phyloP scores from a whole-genome alignment of 495 filamentous ascomycete genomes.

The Parachaetomium inaequale region DNA sequence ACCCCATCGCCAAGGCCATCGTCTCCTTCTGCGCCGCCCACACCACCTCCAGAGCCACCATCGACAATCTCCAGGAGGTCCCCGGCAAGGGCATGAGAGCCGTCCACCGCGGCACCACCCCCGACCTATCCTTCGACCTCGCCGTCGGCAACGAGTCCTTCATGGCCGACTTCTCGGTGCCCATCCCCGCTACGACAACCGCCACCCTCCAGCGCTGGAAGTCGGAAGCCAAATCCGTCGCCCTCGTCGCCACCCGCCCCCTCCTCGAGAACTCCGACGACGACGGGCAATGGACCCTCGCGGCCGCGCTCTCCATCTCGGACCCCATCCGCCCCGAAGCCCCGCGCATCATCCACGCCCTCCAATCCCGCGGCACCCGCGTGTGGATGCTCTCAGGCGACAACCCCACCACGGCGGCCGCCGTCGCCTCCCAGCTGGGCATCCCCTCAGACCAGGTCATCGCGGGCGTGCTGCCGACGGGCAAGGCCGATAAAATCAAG shows the following conservation, averaged over 20 bases:
- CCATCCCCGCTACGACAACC: slow-evolving; percentile 32
- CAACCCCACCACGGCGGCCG: slow-evolving; percentile 66
- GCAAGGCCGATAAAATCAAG: slow-evolving; percentile 82
- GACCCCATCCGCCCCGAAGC: slow-evolving; percentile 83
- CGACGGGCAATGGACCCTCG: slow-evolving; percentile 35
- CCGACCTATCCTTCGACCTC: slow-evolving; percentile 52
- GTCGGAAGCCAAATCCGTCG: slow-evolving; percentile 66
- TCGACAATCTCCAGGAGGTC: slow-evolving; percentile 63
- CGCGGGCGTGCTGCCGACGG: slow-evolving; percentile 78
- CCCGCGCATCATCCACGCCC: slow-evolving; percentile 57
- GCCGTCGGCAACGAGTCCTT: slow-evolving; percentile 83
- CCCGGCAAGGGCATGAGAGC: slow-evolving; percentile 81
- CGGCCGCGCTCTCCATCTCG: slow-evolving; percentile 54
- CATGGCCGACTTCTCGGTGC: slow-evolving; percentile 49
- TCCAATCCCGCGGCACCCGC: slow-evolving; percentile 61
- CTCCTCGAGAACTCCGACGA: not conserved
- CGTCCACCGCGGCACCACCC: slow-evolving; percentile 46
- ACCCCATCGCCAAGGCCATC: slow-evolving; percentile 85
- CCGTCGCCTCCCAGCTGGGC: slow-evolving; percentile 70
- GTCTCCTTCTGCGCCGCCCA: slow-evolving; percentile 55
- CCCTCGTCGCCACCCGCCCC: slow-evolving; percentile 56
- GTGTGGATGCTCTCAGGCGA: slow-evolving; percentile 96
- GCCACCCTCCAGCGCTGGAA: slow-evolving; percentile 63
- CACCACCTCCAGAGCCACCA: slow-evolving; percentile 27
- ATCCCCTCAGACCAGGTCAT: slow-evolving; percentile 74